Percentiles rank a stretch among this genome's conserved stretches.
Evolutionary conservation across 2,329 filamentous ascomycete genomes (phyloP).

Genomic region (Gremmenia infestans): DNA sequence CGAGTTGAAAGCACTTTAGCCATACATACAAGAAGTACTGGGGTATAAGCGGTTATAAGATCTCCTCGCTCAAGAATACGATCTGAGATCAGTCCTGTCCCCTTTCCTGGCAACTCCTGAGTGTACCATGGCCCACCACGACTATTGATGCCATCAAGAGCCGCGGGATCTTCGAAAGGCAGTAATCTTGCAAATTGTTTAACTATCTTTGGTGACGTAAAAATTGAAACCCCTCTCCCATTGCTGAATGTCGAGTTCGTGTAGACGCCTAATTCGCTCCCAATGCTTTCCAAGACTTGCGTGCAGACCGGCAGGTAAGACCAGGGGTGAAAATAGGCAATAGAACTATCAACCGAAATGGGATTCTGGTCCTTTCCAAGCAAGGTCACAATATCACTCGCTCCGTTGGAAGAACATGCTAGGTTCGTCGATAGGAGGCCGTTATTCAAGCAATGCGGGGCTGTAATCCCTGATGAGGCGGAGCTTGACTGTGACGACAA

Average conservation of each 20-base stretch:
- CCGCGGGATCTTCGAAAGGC: background rate
- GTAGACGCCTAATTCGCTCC: constrained; percentile 7
- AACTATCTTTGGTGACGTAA: constrained; percentile 8
- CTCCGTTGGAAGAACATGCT: background rate
- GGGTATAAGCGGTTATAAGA: background rate
- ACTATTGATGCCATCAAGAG: background rate
- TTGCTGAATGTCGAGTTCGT: constrained; percentile 2
- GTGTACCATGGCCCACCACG: background rate
- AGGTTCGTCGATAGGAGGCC: background rate
- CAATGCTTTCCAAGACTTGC: background rate
- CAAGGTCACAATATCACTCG: background rate
- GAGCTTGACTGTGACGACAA: too few relatives aligned
- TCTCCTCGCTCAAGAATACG: background rate
- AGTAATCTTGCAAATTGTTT: constrained; percentile 1
- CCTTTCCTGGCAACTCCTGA: background rate
- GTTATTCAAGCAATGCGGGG: background rate
- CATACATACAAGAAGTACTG: constrained; percentile 1
- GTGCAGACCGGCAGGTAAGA: constrained; percentile 1
- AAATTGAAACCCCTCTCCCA: constrained; percentile 9
- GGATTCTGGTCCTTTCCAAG: background rate
- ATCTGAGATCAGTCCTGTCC: constrained; percentile 1
- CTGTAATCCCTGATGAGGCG: background rate
- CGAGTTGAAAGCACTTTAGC: background rate
- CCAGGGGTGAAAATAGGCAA: background rate
- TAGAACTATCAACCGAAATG: background rate